Percentiles rank a stretch among this genome's conserved stretches.
phyloP scores from a whole-genome alignment of 495 filamentous ascomycete genomes.

The Stereocaulon alpinum region DNA sequence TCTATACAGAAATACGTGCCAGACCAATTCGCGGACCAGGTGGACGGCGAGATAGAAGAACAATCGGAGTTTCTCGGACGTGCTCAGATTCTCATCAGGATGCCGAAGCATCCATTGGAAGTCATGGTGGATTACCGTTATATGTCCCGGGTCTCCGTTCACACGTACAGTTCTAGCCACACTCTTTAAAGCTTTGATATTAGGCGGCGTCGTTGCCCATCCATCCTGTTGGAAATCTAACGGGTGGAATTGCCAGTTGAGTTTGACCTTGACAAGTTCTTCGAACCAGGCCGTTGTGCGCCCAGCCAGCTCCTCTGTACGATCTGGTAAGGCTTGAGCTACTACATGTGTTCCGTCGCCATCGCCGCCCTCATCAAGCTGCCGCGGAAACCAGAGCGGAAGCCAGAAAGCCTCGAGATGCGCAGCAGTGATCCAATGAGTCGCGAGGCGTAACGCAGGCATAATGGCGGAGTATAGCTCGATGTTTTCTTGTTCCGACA shows the following conservation, averaged over 20 bases:
- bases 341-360: not conserved
- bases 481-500: not conserved
- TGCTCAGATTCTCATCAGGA: not conserved
- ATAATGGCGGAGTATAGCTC: not conserved
- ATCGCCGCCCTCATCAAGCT: not conserved
- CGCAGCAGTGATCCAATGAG: not conserved
- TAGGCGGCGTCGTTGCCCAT: not conserved
- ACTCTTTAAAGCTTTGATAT: not conserved
- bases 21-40: not conserved
- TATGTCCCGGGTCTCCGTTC: not conserved
- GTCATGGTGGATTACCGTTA: not conserved
- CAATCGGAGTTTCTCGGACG: not conserved
- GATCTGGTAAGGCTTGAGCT: not conserved
- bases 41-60: not conserved
- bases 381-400: not conserved
- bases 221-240: not conserved
- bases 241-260: too few relatives aligned
- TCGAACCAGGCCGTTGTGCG: not conserved
- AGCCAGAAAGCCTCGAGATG: not conserved
- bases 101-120: not conserved
- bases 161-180: not conserved
- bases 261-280: not conserved
- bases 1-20: not conserved
- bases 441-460: not conserved
- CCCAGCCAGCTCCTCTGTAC: not conserved